Conservation (phyloP, 768 basidiomycete genomes). For the Mycena vitilis region DNA sequence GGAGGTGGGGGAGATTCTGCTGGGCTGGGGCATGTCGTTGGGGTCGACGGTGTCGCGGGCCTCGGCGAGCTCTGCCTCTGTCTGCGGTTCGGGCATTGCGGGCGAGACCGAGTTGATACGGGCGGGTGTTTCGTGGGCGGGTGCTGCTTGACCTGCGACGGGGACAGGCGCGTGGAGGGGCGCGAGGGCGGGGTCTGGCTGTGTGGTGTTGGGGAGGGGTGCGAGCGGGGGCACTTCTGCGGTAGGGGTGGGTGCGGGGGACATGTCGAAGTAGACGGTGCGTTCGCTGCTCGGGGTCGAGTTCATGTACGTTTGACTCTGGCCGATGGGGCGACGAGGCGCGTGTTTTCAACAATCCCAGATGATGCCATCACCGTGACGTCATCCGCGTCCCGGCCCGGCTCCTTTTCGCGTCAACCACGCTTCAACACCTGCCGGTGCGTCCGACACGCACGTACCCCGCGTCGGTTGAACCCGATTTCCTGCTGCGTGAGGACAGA, state of each 20-base stretch:
- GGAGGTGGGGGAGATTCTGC: constrained; percentile 17
- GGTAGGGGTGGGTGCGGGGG: constrained; percentile 39
- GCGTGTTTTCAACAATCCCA: neutral
- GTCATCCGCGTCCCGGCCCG: constrained; percentile 5
- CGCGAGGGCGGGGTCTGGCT: neutral
- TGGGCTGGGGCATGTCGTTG: constrained; percentile 13
- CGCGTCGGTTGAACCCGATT: constrained; percentile 23
- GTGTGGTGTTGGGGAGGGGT: neutral
- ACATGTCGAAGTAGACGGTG: constrained; percentile 61
- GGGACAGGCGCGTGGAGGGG: neutral
- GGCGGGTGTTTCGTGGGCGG: neutral
- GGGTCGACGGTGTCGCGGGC: constrained; percentile 22
- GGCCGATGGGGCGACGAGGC: too few species aligned
- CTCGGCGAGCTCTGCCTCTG: constrained; percentile 17
- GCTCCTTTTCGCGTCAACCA: neutral
- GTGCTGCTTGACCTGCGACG: constrained; percentile 8
- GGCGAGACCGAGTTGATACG: neutral
- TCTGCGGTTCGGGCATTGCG: constrained; percentile 5
- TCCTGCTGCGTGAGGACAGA: constrained; percentile 32
- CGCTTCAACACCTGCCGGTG: constrained; percentile 30
- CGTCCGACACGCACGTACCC: neutral
- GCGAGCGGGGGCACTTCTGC: constrained; percentile 12
- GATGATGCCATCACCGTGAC: neutral
- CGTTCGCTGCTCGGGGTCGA: constrained; percentile 47
- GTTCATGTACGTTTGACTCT: too few species aligned